Base-by-base conservation (phyloP, 345 rosid genomes). In the Euphorbia tirucalli region DNA sequence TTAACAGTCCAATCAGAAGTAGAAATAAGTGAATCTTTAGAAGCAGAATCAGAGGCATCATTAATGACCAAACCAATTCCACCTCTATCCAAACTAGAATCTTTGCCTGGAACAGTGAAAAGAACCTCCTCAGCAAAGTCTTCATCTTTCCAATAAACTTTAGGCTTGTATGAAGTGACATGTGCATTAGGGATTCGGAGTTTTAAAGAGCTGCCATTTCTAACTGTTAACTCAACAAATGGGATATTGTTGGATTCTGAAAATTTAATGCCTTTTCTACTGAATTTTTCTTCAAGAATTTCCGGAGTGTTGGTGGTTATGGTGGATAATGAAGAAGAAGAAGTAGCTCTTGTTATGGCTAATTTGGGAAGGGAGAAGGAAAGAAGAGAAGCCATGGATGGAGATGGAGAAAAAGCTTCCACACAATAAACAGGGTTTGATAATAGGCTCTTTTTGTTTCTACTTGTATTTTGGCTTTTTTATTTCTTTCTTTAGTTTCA, bases 211-310 rank as follows among this genome's bases (percentile, higher is more conserved):
- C 98, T 89, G 10, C 96, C 97, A 78, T 90, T 91, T 71, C 97
- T 79, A 19, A 90, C 95, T 0, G 87, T 90, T 19, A 92, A 82
- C 70, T 92, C 89, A 24, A 89, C 97, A 15, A 80, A 31, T 10
- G 89, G 87, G 49, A 69, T 65, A n/a, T 58, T 74, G 77, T 82
- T 87, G 70, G 83, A 77, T 61, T 90, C 90, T 43, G 62, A 67
- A 88, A 94, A 94, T 50, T 85, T 89, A 75, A 94, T 86, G 22
- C 98, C 98, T 71, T 90, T 92, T 32, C 89, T 75, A 37, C 90
- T 88, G 22, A 88, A 88, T 74, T 80, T 87, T 1, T 86, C 88
- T 61, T 85, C 83, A 41, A 94, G 89, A 32, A 76, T 64, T 7
- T 86, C 93, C 3, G 85, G 71, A 64, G 78, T 69, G 44, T 82